These are phyloP conservation scores for Cryptosporidium muris DNA, from an alignment of 169 alveolate genomes.

Conservation along the genomic window DNA sequence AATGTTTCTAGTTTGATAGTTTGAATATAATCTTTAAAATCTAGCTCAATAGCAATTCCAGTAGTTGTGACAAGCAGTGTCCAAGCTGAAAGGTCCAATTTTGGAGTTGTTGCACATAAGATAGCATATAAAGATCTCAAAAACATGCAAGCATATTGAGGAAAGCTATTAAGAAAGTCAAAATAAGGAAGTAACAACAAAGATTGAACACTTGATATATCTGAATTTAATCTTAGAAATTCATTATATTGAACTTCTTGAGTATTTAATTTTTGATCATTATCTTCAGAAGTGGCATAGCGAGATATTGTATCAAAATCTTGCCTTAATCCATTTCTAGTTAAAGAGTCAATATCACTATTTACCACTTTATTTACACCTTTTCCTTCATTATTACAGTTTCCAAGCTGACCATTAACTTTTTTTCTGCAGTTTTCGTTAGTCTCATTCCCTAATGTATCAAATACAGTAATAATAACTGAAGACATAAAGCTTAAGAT, in stretches of 20 bases:
- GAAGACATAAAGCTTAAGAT: conserved; percentile 45
- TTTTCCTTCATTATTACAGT: too few species aligned
- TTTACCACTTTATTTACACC: too few species aligned
- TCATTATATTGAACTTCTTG: too few species aligned
- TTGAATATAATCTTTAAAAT: conserved; percentile 5
- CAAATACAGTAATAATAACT: conserved; percentile 44
- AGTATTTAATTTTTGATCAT: too few species aligned
- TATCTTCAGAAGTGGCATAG: too few species aligned
- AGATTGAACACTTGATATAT: conserved; percentile 17
- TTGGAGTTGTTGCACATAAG: conserved; percentile 39
- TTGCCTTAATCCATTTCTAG: too few species aligned
- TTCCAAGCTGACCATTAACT: too few species aligned
- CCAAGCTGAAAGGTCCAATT: conserved; percentile 59
- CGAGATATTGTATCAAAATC: too few species aligned
- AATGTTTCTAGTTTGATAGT: conserved; percentile 7
- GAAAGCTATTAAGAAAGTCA: conserved; percentile 12
- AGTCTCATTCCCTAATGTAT: conserved; percentile 5
- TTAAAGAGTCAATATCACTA: too few species aligned
- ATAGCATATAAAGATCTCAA: conserved; percentile 46
- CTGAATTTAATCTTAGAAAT: neutral
- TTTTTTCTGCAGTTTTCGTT: too few species aligned
- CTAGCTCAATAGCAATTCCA: neutral
- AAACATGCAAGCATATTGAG: conserved; percentile 17
- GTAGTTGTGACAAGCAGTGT: conserved; percentile 12
- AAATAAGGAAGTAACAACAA: conserved; percentile 33